Evolutionary conservation across 2,329 filamentous ascomycete genomes (phyloP), one percentile per base, ranked within the genome.

Genomic region (Calonectria pseudoreteaudii): DNA sequence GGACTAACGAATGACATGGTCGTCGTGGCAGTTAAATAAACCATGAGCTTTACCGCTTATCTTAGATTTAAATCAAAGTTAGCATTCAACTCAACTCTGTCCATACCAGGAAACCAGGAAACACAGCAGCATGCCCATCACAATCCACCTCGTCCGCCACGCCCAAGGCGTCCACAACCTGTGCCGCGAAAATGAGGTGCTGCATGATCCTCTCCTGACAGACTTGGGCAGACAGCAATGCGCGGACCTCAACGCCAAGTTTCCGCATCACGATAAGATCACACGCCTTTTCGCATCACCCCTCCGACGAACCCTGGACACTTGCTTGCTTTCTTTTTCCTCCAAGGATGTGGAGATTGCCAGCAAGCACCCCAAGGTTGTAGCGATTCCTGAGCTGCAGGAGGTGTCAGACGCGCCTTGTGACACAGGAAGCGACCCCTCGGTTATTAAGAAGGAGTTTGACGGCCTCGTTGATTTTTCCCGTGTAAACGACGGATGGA

Each of bases 131-230:
- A 73, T 73, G 71, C 71, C 71, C 9, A 60, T 69, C 66, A 69
- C 71, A 18, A 62, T 73, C 31, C 66, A 73, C 52, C 60, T 73
- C 2, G 71, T 73, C 56, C 71, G 71, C 52, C 71, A 73, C 58
- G 71, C 71, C 13, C 71, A 73, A 26, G 71, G 71, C 60, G 16
- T 70, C 3, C 71, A 73, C 44, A 73, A 73, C 30, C 23, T 73
- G 20, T 73, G 30, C 26, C 60, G 60, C 13, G 71, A 66, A 58
- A 69, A 73, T 18, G 71, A 73, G 34, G 41, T 31, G 4, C 53
- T 73, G 14, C 66, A 11, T 11, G 71, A 73, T 36, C 66, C 71
- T 1, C 26, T 20, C 9, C 6, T 73, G 23, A 73, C 71, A 4
- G 60, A 70, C 30, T 26, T 70, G 13, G 71, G 71, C 16, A 58